A percentile compares a stretch with the other conserved stretches of the same genome.
These are phyloP conservation scores for Cyclocybe aegerita DNA, from an alignment of 768 basidiomycete genomes.

Conservation along the genomic window DNA sequence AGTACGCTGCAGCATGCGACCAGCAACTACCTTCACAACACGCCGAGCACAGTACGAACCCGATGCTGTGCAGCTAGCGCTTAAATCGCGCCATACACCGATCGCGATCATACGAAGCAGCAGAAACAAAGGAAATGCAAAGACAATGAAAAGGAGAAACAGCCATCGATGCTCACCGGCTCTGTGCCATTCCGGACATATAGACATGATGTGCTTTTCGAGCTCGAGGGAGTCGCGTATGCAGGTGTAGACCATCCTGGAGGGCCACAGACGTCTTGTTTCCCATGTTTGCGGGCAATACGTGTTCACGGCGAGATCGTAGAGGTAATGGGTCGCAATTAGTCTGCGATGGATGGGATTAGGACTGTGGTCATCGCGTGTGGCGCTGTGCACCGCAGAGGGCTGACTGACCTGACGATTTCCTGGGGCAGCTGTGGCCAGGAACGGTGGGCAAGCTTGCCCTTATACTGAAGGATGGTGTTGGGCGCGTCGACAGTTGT, in stretches of 20 bases:
- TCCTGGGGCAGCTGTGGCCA: conserved; percentile 31
- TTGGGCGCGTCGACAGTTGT: neutral
- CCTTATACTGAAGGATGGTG: conserved; percentile 12
- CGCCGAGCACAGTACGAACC: too few relatives aligned
- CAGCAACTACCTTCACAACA: too few relatives aligned
- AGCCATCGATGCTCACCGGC: conserved; percentile 48
- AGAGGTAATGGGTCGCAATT: conserved; percentile 60
- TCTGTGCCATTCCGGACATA: conserved; percentile 58
- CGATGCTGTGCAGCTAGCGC: conserved; percentile 1
- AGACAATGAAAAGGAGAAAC: conserved; percentile 2
- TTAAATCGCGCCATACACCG: neutral
- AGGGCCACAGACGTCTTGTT: conserved; percentile 55
- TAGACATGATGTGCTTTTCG: conserved; percentile 57
- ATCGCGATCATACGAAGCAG: conserved; percentile 1
- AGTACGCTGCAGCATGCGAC: too few relatives aligned
- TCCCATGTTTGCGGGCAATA: conserved; percentile 52
- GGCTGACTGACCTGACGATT: conserved; percentile 23
- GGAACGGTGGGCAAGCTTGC: conserved; percentile 26
- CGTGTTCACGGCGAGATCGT: conserved; percentile 38
- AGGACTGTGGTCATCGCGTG: conserved; percentile 32
- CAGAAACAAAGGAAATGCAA: neutral
- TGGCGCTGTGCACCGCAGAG: conserved; percentile 20
- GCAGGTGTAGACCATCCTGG: conserved; percentile 58
- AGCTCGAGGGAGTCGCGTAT: conserved; percentile 63
- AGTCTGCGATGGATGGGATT: conserved; percentile 33